Evolutionary conservation across 768 basidiomycete genomes (phyloP).

Genomic region (Udeniomyces megalosporus): DNA sequence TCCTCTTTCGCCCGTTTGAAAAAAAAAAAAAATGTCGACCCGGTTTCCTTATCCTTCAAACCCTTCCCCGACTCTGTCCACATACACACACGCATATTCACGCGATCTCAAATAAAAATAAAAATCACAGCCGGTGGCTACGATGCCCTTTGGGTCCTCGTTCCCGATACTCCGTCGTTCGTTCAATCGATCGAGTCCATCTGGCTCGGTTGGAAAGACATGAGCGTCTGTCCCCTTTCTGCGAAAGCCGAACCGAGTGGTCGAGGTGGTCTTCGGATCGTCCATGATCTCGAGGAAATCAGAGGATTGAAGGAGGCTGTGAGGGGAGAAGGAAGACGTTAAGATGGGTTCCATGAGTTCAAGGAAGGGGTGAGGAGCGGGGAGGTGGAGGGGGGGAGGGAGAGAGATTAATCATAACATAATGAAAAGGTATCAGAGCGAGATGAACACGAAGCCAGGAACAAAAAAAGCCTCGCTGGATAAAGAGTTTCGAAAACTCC

Average conservation of each 20-base stretch:
- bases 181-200: slow-evolving; percentile 29
- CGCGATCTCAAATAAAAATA: too few species aligned
- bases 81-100: background rate
- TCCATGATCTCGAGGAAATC: background rate
- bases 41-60: background rate
- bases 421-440: too few species aligned
- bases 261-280: slow-evolving; percentile 1
- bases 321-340: too few species aligned
- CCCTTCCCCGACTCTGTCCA: background rate
- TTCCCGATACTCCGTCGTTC: slow-evolving; percentile 39
- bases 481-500: too few species aligned
- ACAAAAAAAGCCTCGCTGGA: too few species aligned
- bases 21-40: too few species aligned
- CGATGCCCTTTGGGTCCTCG: slow-evolving; percentile 88
- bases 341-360: too few species aligned
- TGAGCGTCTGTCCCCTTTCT: slow-evolving; percentile 31
- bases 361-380: background rate
- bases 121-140: slow-evolving; percentile 99
- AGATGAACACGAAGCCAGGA: too few species aligned
- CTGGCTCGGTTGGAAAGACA: slow-evolving; percentile 29
- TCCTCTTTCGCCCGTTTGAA: too few species aligned
- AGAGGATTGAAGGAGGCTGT: background rate
- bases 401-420: too few species aligned
- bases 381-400: background rate
- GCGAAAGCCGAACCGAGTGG: slow-evolving; percentile 18